Base-by-base conservation (phyloP, 495 filamentous ascomycete genomes). In the Penicillium lagena region DNA sequence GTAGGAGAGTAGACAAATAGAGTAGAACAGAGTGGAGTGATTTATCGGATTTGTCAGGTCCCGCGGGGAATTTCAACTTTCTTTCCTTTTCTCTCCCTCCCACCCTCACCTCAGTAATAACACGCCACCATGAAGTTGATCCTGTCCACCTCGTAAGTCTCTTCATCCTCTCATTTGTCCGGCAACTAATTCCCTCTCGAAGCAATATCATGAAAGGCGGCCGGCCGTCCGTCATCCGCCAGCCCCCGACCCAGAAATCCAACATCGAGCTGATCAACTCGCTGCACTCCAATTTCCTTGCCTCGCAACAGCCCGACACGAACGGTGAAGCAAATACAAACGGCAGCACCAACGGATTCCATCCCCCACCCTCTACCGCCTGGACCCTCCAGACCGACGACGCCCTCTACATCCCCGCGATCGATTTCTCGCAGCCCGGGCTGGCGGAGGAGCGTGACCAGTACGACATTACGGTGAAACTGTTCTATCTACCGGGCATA, bases 401-500 rank as follows among this genome's bases (percentile, higher is more conserved):
- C 32, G 70, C 71, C 3, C 75, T 90, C 33, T 93, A 85, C 51
- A 81, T 95, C 38, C 90, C 90, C 31, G 75, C 82, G 35, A 79
- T 87, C 42, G 80, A 89, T 59, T 87, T 86, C 71, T 66, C 74
- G n/a, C 62, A 72, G 30, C 77, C 80, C 12, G 82, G 84, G 0
- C 67, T 96, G 15, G 68, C 82, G 27, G 90, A 95, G 58, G 87
- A 93, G 52, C 74, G 82, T 6, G 67, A 74, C 43, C 80, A 87
- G 51, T 95, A 96, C 71, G 87, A 95, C 64, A 94, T 95, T 59
- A 96, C 90, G 1, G 81, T 88, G 35, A 96, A 96, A 60, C 68
- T 96, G 14, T 96, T 96, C 76, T 94, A 91, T 62, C 75, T 95
- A 12, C 87, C 89, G 3, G 76, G 75, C 27, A 78, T 86, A 12